Evolutionary conservation across 257 asterid species (phyloP).

Genomic region (Nicotiana knightiana): DNA sequence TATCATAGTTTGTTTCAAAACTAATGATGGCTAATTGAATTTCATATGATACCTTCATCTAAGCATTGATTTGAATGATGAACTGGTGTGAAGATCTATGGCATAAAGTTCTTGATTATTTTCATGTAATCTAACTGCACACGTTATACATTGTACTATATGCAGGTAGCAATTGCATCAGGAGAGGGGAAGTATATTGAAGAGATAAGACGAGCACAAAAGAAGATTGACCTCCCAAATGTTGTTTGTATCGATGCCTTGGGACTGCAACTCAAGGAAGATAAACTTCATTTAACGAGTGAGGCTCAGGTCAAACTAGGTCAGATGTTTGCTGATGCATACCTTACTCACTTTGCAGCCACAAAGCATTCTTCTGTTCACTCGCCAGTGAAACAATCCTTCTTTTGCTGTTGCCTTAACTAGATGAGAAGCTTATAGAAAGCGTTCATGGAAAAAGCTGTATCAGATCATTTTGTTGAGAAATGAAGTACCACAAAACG

Average conservation of each 20-base stretch:
- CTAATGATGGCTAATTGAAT: not conserved
- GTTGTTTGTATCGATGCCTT: conserved; percentile 60
- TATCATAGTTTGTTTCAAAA: not conserved
- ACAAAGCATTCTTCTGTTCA: not conserved
- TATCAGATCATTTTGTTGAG: not conserved
- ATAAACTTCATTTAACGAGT: conserved; percentile 65
- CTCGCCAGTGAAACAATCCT: not conserved
- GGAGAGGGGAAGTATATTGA: conserved; percentile 43
- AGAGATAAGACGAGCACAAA: conserved; percentile 51
- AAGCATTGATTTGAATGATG: no score
- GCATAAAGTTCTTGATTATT: not conserved
- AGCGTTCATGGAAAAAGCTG: not conserved
- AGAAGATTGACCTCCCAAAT: conserved; percentile 48
- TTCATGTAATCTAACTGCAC: not conserved
- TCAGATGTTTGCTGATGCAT: conserved; percentile 48
- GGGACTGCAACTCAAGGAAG: conserved; percentile 61
- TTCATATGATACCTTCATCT: no score
- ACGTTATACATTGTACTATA: not conserved
- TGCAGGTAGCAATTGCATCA: conserved; percentile 67
- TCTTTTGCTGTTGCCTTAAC: not conserved
- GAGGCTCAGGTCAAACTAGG: conserved; percentile 65
- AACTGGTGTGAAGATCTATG: not conserved
- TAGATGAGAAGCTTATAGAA: not conserved
- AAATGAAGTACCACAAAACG: not conserved
- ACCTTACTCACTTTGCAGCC: conserved; percentile 31